phyloP scores from a whole-genome alignment of 1,139 yeast species.

The Kluyveromyces sp. region DNA sequence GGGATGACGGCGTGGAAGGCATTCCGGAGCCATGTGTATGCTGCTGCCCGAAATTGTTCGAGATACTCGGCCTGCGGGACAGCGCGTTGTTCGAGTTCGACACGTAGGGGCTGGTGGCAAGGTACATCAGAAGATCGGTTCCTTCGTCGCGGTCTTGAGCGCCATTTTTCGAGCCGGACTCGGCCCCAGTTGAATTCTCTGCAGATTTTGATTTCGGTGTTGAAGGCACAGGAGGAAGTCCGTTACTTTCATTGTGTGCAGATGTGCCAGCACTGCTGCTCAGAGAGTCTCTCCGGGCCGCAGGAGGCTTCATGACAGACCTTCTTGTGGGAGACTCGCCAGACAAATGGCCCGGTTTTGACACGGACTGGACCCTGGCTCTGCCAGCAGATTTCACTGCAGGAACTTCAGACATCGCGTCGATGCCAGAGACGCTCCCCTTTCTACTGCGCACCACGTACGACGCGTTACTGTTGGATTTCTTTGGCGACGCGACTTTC shows the following conservation, averaged over 20 bases:
- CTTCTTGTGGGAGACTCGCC: slow-evolving; percentile 2
- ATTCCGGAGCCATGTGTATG: slow-evolving; percentile 3
- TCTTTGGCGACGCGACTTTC: slow-evolving; percentile 22
- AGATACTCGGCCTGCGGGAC: slow-evolving; percentile 6
- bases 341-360: slow-evolving; percentile 8
- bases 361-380: slow-evolving; percentile 7
- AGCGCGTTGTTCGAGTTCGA: slow-evolving; percentile 9
- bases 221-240: slow-evolving; percentile 5
- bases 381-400: slow-evolving; percentile 2
- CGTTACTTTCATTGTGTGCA: neutral
- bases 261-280: slow-evolving; percentile 6
- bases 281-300: slow-evolving; percentile 2
- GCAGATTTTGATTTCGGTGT: slow-evolving; percentile 8
- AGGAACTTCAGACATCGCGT: neutral
- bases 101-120: slow-evolving; percentile 32
- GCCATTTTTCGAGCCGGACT: slow-evolving; percentile 2
- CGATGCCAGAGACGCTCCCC: slow-evolving; percentile 10
- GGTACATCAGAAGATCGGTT: slow-evolving; percentile 32
- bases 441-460: slow-evolving; percentile 7
- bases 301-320: slow-evolving; percentile 2
- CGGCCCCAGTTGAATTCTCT: neutral
- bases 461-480: slow-evolving; percentile 3
- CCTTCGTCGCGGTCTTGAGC: slow-evolving; percentile 20
- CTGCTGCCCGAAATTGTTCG: neutral
- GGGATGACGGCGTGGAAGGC: slow-evolving; percentile 24